These are phyloP conservation scores for Gossypium stocksii DNA, from an alignment of 345 rosid species.

Conservation along the genomic window DNA sequence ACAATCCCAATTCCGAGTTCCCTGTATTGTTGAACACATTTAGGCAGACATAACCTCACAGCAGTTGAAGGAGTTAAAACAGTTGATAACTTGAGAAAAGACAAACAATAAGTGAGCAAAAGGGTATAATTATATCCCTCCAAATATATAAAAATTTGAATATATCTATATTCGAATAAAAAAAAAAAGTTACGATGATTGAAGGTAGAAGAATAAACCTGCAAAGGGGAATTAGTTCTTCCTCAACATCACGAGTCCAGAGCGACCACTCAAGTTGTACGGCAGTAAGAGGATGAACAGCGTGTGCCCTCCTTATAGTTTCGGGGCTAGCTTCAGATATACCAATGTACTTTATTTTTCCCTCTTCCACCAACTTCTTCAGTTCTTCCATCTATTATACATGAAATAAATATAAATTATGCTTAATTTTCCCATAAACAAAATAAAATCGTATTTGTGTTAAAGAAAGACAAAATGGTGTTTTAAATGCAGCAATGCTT, in stretches of 20 bases:
- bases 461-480: not conserved
- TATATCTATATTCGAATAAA: not conserved
- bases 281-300: conserved; percentile 21
- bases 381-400: conserved; percentile 9
- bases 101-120: too few relatives aligned
- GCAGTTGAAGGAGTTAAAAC: not conserved
- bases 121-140: too few relatives aligned
- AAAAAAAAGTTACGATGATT: not conserved
- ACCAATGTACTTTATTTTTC: conserved; percentile 20
- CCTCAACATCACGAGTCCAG: conserved; percentile 26
- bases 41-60: not conserved
- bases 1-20: conserved; percentile 51
- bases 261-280: conserved; percentile 24
- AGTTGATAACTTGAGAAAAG: not conserved
- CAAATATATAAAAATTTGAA: not conserved
- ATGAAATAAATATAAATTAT: not conserved
- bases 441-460: too few relatives aligned
- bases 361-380: conserved; percentile 23
- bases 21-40: conserved; percentile 21
- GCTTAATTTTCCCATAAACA: too few relatives aligned
- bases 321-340: conserved; percentile 21
- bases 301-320: conserved; percentile 25
- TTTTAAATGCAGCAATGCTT: not conserved
- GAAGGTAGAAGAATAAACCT: conserved; percentile 6
- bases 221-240: conserved; percentile 22